phyloP scores from a whole-genome alignment of 78 protist genomes.

The Planoprotostelium fungivorum region DNA sequence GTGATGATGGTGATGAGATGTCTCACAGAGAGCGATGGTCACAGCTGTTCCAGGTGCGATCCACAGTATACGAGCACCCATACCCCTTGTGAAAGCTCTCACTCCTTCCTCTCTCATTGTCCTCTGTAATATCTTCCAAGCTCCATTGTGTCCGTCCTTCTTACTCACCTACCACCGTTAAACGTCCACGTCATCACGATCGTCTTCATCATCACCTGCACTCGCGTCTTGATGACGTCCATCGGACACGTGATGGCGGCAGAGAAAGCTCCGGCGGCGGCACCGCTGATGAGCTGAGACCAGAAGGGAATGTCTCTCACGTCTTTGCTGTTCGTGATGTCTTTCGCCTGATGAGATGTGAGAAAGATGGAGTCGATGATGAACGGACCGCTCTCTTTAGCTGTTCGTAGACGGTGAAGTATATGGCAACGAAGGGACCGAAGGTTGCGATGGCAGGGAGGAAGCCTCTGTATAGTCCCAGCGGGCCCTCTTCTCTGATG shows the following conservation, averaged over 20 bases:
- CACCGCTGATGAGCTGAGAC: slow-evolving; percentile 32
- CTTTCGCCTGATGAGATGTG: background rate
- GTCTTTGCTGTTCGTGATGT: background rate
- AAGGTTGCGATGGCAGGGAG: slow-evolving; percentile 35
- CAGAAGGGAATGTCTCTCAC: slow-evolving; percentile 7
- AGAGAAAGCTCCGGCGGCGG: slow-evolving; percentile 60
- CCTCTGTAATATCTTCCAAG: slow-evolving; percentile 19
- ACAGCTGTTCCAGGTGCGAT: slow-evolving; percentile 70
- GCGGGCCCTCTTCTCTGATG: slow-evolving; percentile 32
- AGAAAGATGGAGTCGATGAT: background rate
- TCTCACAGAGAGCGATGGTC: slow-evolving; percentile 65
- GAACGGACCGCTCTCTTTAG: slow-evolving; percentile 1
- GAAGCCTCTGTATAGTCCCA: slow-evolving; percentile 55
- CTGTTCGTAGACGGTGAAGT: slow-evolving; percentile 52
- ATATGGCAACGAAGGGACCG: slow-evolving; percentile 56
- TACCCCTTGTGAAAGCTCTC: slow-evolving; percentile 57
- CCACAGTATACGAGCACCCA: slow-evolving; percentile 62
- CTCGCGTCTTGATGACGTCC: slow-evolving; percentile 64
- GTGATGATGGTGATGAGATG: too few relatives aligned
- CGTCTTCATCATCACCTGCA: slow-evolving; percentile 36
- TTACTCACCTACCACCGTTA: background rate
- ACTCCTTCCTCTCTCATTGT: slow-evolving; percentile 54
- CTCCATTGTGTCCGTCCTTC: slow-evolving; percentile 19
- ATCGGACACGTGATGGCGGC: slow-evolving; percentile 72
- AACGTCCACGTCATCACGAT: background rate